Percentiles rank a stretch among this genome's conserved stretches.
Conservation (phyloP, 306 rosid genomes). For the Gillenia trifoliata region DNA sequence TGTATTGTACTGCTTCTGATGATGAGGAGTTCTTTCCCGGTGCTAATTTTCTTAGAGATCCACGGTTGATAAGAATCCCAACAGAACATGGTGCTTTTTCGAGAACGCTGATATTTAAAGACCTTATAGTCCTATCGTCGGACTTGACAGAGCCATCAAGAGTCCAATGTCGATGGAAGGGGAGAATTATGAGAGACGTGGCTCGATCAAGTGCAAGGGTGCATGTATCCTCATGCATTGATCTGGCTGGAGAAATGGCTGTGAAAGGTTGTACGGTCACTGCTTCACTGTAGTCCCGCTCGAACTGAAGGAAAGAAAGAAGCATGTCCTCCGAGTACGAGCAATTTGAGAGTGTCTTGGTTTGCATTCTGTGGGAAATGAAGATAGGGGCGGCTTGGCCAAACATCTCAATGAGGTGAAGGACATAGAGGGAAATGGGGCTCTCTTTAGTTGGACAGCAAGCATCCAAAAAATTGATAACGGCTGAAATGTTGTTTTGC, state of each 20-base stretch:
- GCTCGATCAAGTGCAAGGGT: conserved; percentile 40
- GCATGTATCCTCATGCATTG: conserved; percentile 62
- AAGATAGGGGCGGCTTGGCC: conserved; percentile 60
- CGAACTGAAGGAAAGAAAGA: conserved; percentile 33
- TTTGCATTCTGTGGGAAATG: conserved; percentile 43
- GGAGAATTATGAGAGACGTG: conserved; percentile 45
- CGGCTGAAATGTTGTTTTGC: conserved; percentile 39
- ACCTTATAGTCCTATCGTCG: conserved; percentile 33
- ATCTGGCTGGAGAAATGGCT: conserved; percentile 31
- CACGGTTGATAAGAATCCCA: conserved; percentile 46
- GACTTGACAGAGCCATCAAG: conserved; percentile 31
- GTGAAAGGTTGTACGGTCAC: conserved; percentile 39
- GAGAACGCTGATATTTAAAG: conserved; percentile 32
- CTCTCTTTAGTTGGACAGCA: conserved; percentile 36
- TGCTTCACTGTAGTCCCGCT: conserved; percentile 22
- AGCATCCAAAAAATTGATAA: conserved; percentile 34
- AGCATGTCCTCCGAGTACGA: conserved; percentile 30
- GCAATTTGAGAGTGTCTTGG: conserved; percentile 2
- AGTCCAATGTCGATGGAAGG: conserved; percentile 51
- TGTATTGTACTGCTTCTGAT: conserved; percentile 4
- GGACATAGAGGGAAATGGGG: conserved; percentile 28
- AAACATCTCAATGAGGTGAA: conserved; percentile 56
- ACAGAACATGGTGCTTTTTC: conserved; percentile 59
- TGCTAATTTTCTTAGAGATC: conserved; percentile 16
- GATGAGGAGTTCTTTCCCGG: not conserved